Percentiles rank a stretch among this genome's conserved stretches.
phyloP scores from a whole-genome alignment of 139 green algal genomes.

The Nannochloris sp. region DNA sequence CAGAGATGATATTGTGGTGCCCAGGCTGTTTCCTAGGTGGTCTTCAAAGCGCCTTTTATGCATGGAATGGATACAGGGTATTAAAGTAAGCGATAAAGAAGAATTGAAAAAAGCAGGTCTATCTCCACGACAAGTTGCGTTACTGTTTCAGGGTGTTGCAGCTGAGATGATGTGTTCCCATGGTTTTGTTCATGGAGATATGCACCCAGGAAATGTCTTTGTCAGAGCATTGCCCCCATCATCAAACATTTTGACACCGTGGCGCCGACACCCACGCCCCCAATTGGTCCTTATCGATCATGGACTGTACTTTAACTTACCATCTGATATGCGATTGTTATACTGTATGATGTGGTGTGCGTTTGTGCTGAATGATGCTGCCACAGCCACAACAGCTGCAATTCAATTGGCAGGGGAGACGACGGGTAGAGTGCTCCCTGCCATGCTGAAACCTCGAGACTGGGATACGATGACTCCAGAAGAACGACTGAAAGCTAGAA shows the following conservation, averaged over 20 bases:
- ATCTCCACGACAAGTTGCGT: constrained; percentile 40
- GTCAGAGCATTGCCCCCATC: constrained; percentile 27
- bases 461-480: constrained; percentile 19
- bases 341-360: constrained; percentile 58
- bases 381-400: constrained; percentile 15
- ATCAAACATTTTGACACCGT: constrained; percentile 19
- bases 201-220: constrained; percentile 56
- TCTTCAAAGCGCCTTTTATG: constrained; percentile 45
- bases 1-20: constrained; percentile 37
- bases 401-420: constrained; percentile 34
- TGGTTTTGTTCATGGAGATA: constrained; percentile 66
- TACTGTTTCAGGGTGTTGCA: constrained; percentile 64
- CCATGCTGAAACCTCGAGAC: constrained; percentile 48
- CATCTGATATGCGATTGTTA: constrained; percentile 39
- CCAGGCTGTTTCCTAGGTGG: constrained; percentile 27
- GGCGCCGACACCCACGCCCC: constrained; percentile 32
- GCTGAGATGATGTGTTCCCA: constrained; percentile 71
- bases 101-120: constrained; percentile 17
- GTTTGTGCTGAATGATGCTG: constrained; percentile 17
- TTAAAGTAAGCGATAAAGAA: constrained; percentile 44
- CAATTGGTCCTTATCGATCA: constrained; percentile 84
- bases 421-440: constrained; percentile 46
- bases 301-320: constrained; percentile 61
- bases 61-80: constrained; percentile 71
- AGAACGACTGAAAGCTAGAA: constrained; percentile 13